Evolutionary conservation across 2,329 filamentous ascomycete genomes (phyloP).

Genomic region (Magnaporthales sp.): DNA sequence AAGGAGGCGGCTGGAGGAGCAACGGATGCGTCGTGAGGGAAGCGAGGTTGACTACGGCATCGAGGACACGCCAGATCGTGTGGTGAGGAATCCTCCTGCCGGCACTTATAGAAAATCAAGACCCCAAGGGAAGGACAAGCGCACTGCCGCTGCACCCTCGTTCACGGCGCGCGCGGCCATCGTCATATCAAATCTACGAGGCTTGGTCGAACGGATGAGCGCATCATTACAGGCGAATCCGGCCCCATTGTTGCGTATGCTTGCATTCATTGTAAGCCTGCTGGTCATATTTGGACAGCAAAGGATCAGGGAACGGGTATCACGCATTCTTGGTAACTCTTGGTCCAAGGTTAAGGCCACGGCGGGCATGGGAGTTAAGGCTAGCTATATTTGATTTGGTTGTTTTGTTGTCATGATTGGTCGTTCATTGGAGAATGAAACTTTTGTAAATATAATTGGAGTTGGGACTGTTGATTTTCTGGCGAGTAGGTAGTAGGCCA

Average conservation of each 20-base stretch:
- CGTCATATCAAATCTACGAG: conserved; percentile 42
- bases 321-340: conserved; percentile 55
- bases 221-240: conserved; percentile 47
- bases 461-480: neutral
- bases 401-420: conserved; percentile 7
- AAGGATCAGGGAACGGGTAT: conserved; percentile 66
- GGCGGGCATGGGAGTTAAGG: conserved; percentile 93
- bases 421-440: neutral
- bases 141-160: conserved; percentile 22
- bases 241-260: conserved; percentile 46
- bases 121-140: conserved; percentile 22
- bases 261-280: conserved; percentile 75
- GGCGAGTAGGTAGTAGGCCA: neutral
- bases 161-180: conserved; percentile 40
- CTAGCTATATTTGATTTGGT: conserved; percentile 73
- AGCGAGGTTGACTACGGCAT: conserved; percentile 64
- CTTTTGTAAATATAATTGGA: neutral
- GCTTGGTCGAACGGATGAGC: conserved; percentile 41
- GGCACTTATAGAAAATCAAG: conserved; percentile 12
- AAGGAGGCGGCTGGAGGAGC: conserved; percentile 42
- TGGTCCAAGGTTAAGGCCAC: conserved; percentile 81
- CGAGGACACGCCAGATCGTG: conserved; percentile 39
- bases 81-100: conserved; percentile 14
- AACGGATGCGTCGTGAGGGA: conserved; percentile 37
- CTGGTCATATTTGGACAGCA: conserved; percentile 66